A percentile compares a stretch with the other conserved stretches of the same genome.
Evolutionary conservation across 352 stramenopile genomes (phyloP).

Genomic region (Globisporangium spinosum): DNA sequence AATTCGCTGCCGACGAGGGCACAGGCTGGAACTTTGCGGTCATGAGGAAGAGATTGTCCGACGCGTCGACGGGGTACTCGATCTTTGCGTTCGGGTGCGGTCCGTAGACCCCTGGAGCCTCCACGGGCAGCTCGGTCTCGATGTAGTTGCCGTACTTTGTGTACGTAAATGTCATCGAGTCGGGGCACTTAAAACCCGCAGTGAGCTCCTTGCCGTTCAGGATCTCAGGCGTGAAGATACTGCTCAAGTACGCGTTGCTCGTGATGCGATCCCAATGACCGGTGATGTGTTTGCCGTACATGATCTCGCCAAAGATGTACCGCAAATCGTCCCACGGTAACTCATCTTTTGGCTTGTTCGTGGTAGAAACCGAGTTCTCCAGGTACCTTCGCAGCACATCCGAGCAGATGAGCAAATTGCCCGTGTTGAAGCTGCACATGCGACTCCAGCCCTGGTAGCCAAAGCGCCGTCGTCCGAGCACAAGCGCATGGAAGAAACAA

Average conservation of each 20-base stretch:
- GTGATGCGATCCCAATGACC: constrained; percentile 84
- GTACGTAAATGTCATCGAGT: constrained; percentile 76
- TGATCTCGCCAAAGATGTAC: constrained; percentile 93
- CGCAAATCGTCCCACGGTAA: constrained; percentile 81
- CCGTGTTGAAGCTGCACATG: constrained; percentile 93
- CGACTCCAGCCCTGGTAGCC: constrained; percentile 91
- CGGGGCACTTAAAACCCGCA: constrained; percentile 73
- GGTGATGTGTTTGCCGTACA: constrained; percentile 87
- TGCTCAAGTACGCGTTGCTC: constrained; percentile 68
- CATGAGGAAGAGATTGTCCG: constrained; percentile 81
- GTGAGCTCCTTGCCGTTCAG: constrained; percentile 53
- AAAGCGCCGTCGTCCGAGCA: constrained; percentile 89
- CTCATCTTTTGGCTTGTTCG: constrained; percentile 23
- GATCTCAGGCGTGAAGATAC: constrained; percentile 62
- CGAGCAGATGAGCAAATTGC: constrained; percentile 92
- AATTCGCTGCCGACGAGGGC: constrained; percentile 20
- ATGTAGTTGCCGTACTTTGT: constrained; percentile 92
- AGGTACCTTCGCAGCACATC: constrained; percentile 74
- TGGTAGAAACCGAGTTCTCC: constrained; percentile 24
- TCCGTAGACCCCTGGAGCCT: constrained; percentile 68
- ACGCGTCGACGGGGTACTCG: constrained; percentile 68
- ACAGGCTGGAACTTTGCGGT: constrained; percentile 86
- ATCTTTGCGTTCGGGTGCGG: constrained; percentile 82
- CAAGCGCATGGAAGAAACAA: constrained; percentile 93
- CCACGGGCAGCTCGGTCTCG: constrained; percentile 53